Evolutionary conservation across 208 protist genomes (phyloP), one percentile per base, ranked within the genome.

Genomic region (Acanthamoeba divionensis): DNA sequence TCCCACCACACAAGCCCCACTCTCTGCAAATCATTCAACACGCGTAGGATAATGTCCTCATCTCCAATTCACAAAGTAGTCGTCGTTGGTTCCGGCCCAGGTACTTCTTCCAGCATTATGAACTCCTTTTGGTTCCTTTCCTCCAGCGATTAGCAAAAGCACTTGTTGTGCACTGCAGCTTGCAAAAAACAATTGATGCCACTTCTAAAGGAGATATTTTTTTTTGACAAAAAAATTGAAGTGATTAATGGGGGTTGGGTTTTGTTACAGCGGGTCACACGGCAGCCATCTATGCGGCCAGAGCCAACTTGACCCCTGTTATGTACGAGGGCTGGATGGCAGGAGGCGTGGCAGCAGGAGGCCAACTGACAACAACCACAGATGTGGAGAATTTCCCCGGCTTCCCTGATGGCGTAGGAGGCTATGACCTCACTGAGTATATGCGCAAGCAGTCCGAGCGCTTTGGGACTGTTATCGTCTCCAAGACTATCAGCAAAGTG

Each of bases 321-420:
- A 89, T 95, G 90, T 94, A 93, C 33, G 91, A 95, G 66, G 95
- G 95, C 26, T 94, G 94, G 60, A 82, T 95, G 54, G 89, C 91
- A 5, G 90, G 89, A 60, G 91, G 75, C 45, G 65, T 93, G 41
- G 55, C 92, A 10, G 85, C 94, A 18, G 95, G 95, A 38, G 95
- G 95, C 38, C 95, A 97, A 90, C 90, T 97, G 26, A 96, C 92
- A 18, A 96, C 93, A 18, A 97, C 95, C 24, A 96, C 95, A 29
- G 94, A 96, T 31, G 92, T 97, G 45, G 95, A 96, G 57, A 97
- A 97, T 83, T 97, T 94, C 89, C 95, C 95, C 62, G 95, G 95
- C 67, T 93, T 95, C 69, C 48, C 75, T 26, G 48, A 85, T 6
- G 86, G 86, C n/a, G 57, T 90, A 10, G 65, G 44, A 24, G 86